A percentile compares a stretch with the other conserved stretches of the same genome.
phyloP scores from a whole-genome alignment of 2,329 filamentous ascomycete species.

The Rachicladosporium sp. region DNA sequence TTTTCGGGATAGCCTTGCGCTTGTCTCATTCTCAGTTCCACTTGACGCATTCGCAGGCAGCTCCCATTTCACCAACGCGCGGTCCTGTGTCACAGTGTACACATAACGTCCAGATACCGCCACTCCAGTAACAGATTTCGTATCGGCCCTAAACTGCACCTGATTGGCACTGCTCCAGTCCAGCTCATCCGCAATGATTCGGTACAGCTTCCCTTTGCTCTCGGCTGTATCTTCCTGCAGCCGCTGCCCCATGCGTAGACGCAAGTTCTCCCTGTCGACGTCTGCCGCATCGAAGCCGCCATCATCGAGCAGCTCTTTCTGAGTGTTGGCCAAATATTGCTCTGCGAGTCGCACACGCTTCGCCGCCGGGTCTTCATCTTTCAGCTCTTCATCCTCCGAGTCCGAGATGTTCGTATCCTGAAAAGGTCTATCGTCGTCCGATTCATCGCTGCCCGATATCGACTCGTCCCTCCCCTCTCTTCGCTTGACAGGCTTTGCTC shows the following conservation, averaged over 20 bases:
- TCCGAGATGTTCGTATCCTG: constrained; percentile 29
- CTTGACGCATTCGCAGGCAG: constrained; percentile 43
- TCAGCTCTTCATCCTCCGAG: constrained; percentile 54
- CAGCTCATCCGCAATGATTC: constrained; percentile 61
- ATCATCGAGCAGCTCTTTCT: constrained; percentile 60
- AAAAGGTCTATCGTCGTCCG: constrained; percentile 44
- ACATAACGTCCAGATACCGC: constrained; percentile 67
- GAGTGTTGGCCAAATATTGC: constrained; percentile 82
- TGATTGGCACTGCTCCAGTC: constrained; percentile 55
- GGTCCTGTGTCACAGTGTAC: constrained; percentile 82
- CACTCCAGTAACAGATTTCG: constrained; percentile 64
- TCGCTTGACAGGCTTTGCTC: constrained; percentile 31
- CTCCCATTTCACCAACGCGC: constrained; percentile 79
- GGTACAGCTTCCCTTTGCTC: constrained; percentile 78
- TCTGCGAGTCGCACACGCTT: constrained; percentile 77
- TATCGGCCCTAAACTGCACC: constrained; percentile 67
- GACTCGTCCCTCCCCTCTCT: constrained; percentile 53
- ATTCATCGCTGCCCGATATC: constrained; percentile 75
- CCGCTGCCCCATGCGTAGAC: constrained; percentile 48
- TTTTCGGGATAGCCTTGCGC: constrained; percentile 21
- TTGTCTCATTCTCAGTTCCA: constrained; percentile 15
- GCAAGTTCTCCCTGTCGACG: constrained; percentile 83
- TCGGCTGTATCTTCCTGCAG: constrained; percentile 87
- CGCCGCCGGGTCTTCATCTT: constrained; percentile 80
- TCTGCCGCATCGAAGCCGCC: constrained; percentile 87